Evolutionary conservation across 139 green algal genomes (phyloP).

Genomic region (Asterochloris erici): DNA sequence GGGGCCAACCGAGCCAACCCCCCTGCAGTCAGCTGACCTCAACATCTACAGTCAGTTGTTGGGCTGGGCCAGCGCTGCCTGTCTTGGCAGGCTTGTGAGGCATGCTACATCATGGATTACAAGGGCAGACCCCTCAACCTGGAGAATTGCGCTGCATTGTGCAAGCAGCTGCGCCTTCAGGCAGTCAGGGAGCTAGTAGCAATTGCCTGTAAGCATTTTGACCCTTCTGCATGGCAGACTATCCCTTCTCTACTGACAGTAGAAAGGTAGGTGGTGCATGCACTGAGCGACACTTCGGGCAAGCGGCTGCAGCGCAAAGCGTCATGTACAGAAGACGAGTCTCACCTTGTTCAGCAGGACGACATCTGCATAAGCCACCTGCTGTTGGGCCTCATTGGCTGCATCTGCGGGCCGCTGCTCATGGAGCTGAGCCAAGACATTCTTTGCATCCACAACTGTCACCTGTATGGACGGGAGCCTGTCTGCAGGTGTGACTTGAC

Average conservation of each 20-base stretch:
- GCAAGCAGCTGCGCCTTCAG: too few relatives aligned
- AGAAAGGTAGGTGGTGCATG: background rate
- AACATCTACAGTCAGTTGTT: background rate
- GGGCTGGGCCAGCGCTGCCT: background rate
- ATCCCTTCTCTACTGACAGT: background rate
- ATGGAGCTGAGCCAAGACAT: slow-evolving; percentile 66
- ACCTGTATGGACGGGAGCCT: too few relatives aligned
- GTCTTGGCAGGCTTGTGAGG: background rate
- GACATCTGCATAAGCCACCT: slow-evolving; percentile 83
- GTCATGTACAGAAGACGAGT: background rate
- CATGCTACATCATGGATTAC: background rate
- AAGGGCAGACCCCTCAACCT: too few relatives aligned
- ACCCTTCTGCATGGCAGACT: background rate
- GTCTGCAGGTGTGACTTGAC: too few relatives aligned
- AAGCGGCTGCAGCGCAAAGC: background rate
- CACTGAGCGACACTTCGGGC: background rate
- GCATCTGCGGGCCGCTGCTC: slow-evolving; percentile 33
- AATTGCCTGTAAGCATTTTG: background rate
- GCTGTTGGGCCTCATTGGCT: slow-evolving; percentile 80
- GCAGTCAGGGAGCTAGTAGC: too few relatives aligned
- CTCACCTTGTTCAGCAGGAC: slow-evolving; percentile 87
- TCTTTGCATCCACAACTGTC: slow-evolving; percentile 78
- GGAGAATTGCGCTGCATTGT: too few relatives aligned
- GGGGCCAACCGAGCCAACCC: background rate
- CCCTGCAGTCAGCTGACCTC: background rate